Conservation (phyloP, 345 rosid genomes). For the Lepidium africanum region DNA sequence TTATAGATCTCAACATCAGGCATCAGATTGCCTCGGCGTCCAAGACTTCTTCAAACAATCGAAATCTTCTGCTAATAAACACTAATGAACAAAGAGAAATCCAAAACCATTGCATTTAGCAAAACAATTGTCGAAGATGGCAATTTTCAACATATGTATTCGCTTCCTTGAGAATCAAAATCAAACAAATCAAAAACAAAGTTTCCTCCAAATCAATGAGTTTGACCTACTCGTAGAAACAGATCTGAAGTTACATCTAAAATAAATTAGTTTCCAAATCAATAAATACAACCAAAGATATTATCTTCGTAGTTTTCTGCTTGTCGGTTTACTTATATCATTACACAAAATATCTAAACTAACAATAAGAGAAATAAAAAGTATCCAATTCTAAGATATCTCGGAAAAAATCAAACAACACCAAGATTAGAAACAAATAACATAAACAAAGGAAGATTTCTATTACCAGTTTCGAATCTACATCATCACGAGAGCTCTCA, state of each 20-base stretch:
- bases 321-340: neutral
- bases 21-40: slow-evolving; percentile 2
- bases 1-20: neutral
- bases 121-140: neutral
- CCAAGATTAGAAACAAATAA: neutral
- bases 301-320: neutral
- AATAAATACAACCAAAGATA: neutral
- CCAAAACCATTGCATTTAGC: neutral
- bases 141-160: neutral
- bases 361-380: neutral
- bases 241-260: slow-evolving; percentile 14
- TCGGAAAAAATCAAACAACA: neutral
- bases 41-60: neutral
- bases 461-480: slow-evolving; percentile 29
- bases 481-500: slow-evolving; percentile 18
- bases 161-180: neutral
- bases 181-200: neutral
- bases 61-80: neutral
- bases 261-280: slow-evolving; percentile 1
- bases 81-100: neutral
- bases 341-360: neutral
- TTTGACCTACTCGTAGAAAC: neutral
- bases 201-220: neutral
- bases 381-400: neutral
- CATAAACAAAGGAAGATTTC: neutral